A percentile compares a stretch with the other conserved stretches of the same genome.
These are phyloP conservation scores for Fusarium oxysporum DNA, from an alignment of 2,329 filamentous ascomycete genomes.

Conservation along the genomic window DNA sequence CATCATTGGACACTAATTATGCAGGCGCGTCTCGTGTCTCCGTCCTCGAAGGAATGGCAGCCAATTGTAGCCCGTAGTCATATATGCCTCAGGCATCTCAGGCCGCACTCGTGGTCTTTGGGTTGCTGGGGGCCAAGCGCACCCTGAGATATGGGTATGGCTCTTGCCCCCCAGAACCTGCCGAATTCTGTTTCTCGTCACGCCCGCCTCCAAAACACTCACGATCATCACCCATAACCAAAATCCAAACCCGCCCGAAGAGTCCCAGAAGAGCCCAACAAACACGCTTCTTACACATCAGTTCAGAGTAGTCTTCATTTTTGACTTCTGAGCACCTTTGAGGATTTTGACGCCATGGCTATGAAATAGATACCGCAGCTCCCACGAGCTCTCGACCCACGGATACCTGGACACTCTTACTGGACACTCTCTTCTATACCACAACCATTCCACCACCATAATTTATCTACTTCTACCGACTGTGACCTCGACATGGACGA, in stretches of 20 bases:
- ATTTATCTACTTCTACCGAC: slow-evolving; percentile 31
- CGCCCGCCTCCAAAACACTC: slow-evolving; percentile 37
- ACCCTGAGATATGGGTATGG: slow-evolving; percentile 45
- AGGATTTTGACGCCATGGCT: slow-evolving; percentile 38
- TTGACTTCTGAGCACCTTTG: slow-evolving; percentile 38
- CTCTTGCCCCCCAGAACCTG: slow-evolving; percentile 41
- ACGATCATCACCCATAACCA: slow-evolving; percentile 34
- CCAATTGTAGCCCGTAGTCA: slow-evolving; percentile 31
- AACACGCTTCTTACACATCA: slow-evolving; percentile 19
- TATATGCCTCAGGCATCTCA: slow-evolving; percentile 44
- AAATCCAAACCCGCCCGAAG: slow-evolving; percentile 16
- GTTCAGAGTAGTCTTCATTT: slow-evolving; percentile 39
- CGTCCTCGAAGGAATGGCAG: background rate
- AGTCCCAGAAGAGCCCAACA: slow-evolving; percentile 27
- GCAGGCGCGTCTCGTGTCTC: slow-evolving; percentile 41
- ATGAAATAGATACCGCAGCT: slow-evolving; percentile 45
- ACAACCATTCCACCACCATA: slow-evolving; percentile 23
- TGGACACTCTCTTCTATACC: slow-evolving; percentile 30
- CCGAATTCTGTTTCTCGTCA: slow-evolving; percentile 43
- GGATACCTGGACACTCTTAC: slow-evolving; percentile 40
- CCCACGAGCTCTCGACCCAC: slow-evolving; percentile 42
- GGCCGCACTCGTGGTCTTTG: slow-evolving; percentile 34
- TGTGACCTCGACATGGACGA: slow-evolving; percentile 71
- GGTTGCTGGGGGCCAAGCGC: slow-evolving; percentile 38
- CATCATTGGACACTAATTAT: slow-evolving; percentile 37